Percentiles rank a stretch among this genome's conserved stretches.
Evolutionary conservation across 768 basidiomycete species (phyloP).

Genomic region (Grammothele lineata): DNA sequence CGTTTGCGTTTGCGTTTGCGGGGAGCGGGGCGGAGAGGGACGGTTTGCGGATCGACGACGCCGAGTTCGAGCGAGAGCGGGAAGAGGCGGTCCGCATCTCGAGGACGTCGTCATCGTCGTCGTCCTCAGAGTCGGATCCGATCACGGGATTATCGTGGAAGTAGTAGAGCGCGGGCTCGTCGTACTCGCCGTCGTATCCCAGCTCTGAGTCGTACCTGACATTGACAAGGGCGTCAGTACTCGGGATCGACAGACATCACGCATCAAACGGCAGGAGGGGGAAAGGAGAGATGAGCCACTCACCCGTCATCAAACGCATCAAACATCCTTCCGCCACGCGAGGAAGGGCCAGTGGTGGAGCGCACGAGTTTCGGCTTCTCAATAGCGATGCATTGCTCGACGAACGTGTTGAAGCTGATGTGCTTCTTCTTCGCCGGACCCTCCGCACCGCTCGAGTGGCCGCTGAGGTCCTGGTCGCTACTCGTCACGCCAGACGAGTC

Average conservation of each 20-base stretch:
- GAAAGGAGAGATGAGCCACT: slow-evolving; percentile 34
- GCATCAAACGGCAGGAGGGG: no score
- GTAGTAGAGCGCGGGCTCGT: slow-evolving; percentile 27
- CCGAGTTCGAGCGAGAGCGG: slow-evolving; percentile 36
- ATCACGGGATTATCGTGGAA: slow-evolving; percentile 4
- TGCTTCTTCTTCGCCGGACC: slow-evolving; percentile 66
- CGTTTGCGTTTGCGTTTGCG: slow-evolving; percentile 12
- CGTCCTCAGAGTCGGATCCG: slow-evolving; percentile 34
- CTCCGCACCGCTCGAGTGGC: slow-evolving; percentile 23
- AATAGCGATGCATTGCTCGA: slow-evolving; percentile 92
- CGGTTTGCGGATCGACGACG: slow-evolving; percentile 29
- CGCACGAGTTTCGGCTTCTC: slow-evolving; percentile 57
- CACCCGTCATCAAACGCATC: slow-evolving; percentile 60
- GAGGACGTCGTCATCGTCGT: slow-evolving; percentile 49
- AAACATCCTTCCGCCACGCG: slow-evolving; percentile 14
- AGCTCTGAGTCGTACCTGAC: slow-evolving; percentile 64
- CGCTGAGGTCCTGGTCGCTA: slow-evolving; percentile 30
- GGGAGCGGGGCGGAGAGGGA: slow-evolving; percentile 16
- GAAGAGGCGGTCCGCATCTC: slow-evolving; percentile 53
- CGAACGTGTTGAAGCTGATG: slow-evolving; percentile 97
- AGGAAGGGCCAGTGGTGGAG: slow-evolving; percentile 14
- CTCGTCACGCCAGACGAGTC: slow-evolving; percentile 27
- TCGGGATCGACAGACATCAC: no score
- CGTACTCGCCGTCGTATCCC: slow-evolving; percentile 46
- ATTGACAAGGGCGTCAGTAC: neutral